Conservation (phyloP, 2,329 filamentous ascomycete genomes). For the Sclerotinia trifoliorum region DNA sequence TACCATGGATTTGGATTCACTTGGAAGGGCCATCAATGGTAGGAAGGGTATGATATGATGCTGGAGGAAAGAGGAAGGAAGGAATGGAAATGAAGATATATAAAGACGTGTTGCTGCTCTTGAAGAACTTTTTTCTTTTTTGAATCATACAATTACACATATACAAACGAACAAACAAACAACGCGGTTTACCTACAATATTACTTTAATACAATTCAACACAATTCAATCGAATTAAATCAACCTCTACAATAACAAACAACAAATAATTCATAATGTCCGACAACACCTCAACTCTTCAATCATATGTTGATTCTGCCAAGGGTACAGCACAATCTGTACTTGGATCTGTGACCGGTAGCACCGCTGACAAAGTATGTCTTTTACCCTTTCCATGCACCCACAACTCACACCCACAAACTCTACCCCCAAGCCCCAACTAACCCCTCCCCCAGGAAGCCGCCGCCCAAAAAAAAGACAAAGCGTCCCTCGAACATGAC, state of each 20-base stretch:
- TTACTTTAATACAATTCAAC: not conserved
- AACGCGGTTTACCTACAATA: not conserved
- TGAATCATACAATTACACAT: not conserved
- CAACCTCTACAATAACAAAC: not conserved
- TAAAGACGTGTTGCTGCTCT: not conserved
- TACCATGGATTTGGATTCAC: not conserved
- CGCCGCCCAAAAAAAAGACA: constrained; percentile 55
- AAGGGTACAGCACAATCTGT: constrained; percentile 70
- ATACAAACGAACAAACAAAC: not conserved
- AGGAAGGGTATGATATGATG: not conserved
- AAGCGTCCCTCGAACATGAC: constrained; percentile 66
- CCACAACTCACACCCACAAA: constrained; percentile 9
- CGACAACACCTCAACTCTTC: constrained; percentile 67
- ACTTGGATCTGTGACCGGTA: constrained; percentile 72
- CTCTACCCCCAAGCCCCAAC: constrained; percentile 1
- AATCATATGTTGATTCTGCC: constrained; percentile 74
- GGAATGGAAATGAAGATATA: not conserved
- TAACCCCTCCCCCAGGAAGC: constrained; percentile 17
- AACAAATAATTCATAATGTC: constrained; percentile 43
- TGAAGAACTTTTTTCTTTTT: not conserved
- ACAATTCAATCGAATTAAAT: not conserved
- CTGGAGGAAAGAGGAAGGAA: not conserved
- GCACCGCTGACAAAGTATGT: constrained; percentile 58
- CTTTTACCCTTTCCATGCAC: constrained; percentile 34
- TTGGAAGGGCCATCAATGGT: not conserved